Percentiles rank a stretch among this genome's conserved stretches.
Evolutionary conservation across 225 moss, liverwort and hornwort species (phyloP).

Genomic region (Thuidium tamariscinum): DNA sequence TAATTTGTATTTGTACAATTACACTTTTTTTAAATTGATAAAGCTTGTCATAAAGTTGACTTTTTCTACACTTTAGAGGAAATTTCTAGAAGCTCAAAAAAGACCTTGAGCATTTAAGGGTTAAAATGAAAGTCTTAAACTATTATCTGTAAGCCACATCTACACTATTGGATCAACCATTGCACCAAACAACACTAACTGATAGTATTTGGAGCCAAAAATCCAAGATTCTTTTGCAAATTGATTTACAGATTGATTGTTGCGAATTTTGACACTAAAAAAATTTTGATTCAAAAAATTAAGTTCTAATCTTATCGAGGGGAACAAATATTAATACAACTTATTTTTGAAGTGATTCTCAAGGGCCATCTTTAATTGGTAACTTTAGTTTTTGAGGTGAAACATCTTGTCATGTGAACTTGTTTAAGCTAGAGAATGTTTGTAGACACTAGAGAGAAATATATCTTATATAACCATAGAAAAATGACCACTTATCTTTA

Average conservation of each 20-base stretch:
- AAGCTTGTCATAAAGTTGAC: too few relatives aligned
- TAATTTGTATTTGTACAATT: too few relatives aligned
- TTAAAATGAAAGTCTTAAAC: neutral
- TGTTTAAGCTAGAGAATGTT: neutral
- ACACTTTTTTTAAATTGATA: too few relatives aligned
- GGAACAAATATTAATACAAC: neutral
- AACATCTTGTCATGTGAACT: neutral
- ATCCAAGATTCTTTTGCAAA: neutral
- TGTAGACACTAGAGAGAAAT: neutral
- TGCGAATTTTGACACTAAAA: neutral
- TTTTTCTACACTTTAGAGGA: too few relatives aligned
- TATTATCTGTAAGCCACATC: neutral
- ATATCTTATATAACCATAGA: too few relatives aligned
- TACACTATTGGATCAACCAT: neutral
- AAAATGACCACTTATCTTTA: neutral
- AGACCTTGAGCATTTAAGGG: too few relatives aligned
- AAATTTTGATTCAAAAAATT: neutral
- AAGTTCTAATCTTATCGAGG: rapidly evolving
- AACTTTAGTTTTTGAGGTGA: neutral
- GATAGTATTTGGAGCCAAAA: neutral
- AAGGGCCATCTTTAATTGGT: neutral
- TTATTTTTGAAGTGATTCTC: neutral
- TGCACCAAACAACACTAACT: neutral
- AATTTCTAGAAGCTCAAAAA: too few relatives aligned
- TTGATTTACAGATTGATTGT: neutral